These are phyloP conservation scores for Huntiella abstrusa DNA, from an alignment of 2,329 filamentous ascomycete genomes.

Conservation along the genomic window DNA sequence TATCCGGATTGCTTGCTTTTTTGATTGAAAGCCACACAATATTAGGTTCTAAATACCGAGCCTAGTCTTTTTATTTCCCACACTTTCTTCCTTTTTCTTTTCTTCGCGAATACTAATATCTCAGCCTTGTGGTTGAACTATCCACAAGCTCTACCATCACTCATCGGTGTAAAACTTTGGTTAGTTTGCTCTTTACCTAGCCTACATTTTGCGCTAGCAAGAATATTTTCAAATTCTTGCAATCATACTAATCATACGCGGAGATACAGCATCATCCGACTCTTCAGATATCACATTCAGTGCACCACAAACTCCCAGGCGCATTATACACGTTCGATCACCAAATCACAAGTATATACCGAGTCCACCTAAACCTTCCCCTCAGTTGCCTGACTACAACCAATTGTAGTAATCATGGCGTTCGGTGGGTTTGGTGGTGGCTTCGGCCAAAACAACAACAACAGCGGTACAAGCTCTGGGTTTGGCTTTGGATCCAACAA, in stretches of 20 bases:
- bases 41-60: too few species aligned
- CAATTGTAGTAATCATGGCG: slow-evolving; percentile 26
- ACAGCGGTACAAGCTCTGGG: slow-evolving; percentile 24
- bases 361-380: too few species aligned
- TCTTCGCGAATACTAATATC: background rate
- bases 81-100: background rate
- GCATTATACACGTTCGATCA: background rate
- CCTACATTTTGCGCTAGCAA: too few species aligned
- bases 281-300: background rate
- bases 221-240: too few species aligned
- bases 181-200: background rate
- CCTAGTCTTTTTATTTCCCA: background rate
- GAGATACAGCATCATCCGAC: background rate
- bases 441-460: slow-evolving; percentile 28
- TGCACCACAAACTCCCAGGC: background rate
- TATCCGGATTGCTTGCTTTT: too few species aligned
- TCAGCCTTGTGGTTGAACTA: background rate
- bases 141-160: background rate
- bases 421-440: slow-evolving; percentile 33
- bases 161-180: background rate
- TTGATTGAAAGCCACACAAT: too few species aligned
- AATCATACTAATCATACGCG: too few species aligned
- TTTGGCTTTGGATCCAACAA: slow-evolving; percentile 26
- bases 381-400: background rate
- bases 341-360: too few species aligned